A percentile compares a stretch with the other conserved stretches of the same genome.
Conservation (phyloP, 192 early-diverging fungal species). For the Linnemannia schmuckeri region DNA sequence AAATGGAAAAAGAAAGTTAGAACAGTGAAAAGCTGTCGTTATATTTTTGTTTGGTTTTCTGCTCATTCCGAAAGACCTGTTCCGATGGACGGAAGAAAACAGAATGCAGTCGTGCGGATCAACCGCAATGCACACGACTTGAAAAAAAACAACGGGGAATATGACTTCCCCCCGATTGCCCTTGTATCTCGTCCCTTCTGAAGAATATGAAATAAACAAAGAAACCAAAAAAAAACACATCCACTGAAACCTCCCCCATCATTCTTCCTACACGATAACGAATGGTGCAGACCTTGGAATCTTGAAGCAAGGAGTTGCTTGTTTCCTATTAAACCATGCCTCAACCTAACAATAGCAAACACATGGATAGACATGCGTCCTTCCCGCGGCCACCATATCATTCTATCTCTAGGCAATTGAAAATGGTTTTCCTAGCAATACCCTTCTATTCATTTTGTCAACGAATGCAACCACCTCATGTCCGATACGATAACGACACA, state of each 20-base stretch:
- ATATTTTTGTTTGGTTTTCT: background rate
- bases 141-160: background rate
- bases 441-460: background rate
- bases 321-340: background rate
- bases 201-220: too few species aligned
- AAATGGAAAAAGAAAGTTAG: background rate
- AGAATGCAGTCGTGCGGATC: background rate
- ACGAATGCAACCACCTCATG: background rate
- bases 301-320: background rate
- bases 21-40: background rate
- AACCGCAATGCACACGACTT: background rate
- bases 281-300: background rate
- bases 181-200: background rate
- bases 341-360: background rate
- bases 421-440: background rate
- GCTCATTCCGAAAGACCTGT: background rate
- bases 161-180: background rate
- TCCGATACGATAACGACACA: background rate
- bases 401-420: background rate
- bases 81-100: background rate
- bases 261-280: background rate
- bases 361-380: background rate
- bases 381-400: too few species aligned
- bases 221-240: background rate
- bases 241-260: background rate